phyloP scores from a whole-genome alignment of 2,329 filamentous ascomycete species.

The Penicillium psychrosexuale region DNA sequence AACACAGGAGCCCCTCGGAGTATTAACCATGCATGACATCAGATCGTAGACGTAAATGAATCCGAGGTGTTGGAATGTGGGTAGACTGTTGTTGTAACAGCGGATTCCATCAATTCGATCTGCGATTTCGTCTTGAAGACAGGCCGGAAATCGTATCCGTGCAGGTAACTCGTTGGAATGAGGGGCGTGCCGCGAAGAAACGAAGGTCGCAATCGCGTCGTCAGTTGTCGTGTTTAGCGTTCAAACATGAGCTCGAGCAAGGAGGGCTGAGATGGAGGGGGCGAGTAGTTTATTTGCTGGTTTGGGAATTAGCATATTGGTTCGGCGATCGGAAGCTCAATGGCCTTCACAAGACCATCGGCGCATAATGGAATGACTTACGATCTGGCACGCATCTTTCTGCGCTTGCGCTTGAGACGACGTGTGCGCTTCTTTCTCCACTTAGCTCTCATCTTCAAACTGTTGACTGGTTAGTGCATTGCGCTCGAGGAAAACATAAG shows the following conservation, averaged over 20 bases:
- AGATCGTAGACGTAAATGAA: slow-evolving; percentile 31
- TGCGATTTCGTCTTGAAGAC: slow-evolving; percentile 18
- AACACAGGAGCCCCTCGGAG: slow-evolving; percentile 35
- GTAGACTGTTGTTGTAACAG: slow-evolving; percentile 26
- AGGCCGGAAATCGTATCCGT: slow-evolving; percentile 18
- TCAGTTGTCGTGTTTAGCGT: slow-evolving; percentile 40
- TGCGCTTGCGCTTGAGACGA: slow-evolving; percentile 99
- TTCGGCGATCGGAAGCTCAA: neutral
- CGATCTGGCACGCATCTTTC: slow-evolving; percentile 99
- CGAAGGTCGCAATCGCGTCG: slow-evolving; percentile 32
- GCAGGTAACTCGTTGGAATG: slow-evolving; percentile 23
- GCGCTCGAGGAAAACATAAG: neutral
- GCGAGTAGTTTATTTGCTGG: slow-evolving; percentile 67
- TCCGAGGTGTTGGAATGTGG: slow-evolving; percentile 27
- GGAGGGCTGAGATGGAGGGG: slow-evolving; percentile 53
- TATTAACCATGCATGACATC: slow-evolving; percentile 24
- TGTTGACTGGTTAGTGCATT: slow-evolving; percentile 23
- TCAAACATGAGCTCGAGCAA: slow-evolving; percentile 37
- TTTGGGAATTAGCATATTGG: slow-evolving; percentile 31
- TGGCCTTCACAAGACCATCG: neutral
- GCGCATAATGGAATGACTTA: slow-evolving; percentile 53
- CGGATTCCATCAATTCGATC: slow-evolving; percentile 26
- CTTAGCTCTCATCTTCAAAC: slow-evolving; percentile 78
- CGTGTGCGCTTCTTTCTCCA: slow-evolving; percentile 99
- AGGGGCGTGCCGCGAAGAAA: slow-evolving; percentile 29